Evolutionary conservation across 495 filamentous ascomycete genomes (phyloP).

Genomic region (Aspergillus egyptiacus): DNA sequence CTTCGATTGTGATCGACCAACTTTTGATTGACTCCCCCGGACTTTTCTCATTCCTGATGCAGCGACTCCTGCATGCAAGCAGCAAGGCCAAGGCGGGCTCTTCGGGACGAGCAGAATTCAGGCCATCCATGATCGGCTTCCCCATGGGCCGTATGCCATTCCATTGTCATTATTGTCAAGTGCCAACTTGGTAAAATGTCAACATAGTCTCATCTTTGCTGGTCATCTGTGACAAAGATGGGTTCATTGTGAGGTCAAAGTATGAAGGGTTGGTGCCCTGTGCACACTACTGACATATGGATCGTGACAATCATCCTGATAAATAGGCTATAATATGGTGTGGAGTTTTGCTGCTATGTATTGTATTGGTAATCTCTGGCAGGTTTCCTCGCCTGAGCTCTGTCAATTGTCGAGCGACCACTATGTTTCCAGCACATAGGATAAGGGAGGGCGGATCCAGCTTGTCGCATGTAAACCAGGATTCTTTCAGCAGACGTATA

Average conservation of each 20-base stretch:
- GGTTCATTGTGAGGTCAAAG: constrained; percentile 1
- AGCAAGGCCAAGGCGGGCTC: too few species aligned
- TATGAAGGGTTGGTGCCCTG: not conserved
- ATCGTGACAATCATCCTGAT: not conserved
- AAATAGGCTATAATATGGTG: not conserved
- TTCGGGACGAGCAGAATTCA: not conserved
- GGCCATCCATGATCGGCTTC: not conserved
- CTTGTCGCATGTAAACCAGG: not conserved
- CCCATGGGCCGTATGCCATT: not conserved
- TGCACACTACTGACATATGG: not conserved
- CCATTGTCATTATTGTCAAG: not conserved
- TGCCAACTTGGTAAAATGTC: too few species aligned
- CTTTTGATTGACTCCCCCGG: constrained; percentile 1
- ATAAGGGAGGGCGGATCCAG: too few species aligned
- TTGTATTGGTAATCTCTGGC: not conserved
- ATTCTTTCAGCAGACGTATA: not conserved
- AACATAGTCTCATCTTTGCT: too few species aligned
- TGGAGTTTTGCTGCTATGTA: not conserved
- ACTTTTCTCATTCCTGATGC: not conserved
- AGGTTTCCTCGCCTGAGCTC: too few species aligned
- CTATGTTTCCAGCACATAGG: too few species aligned
- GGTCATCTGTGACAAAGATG: not conserved
- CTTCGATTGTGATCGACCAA: too few species aligned
- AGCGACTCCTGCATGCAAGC: not conserved
- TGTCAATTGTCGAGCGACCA: too few species aligned